These are phyloP conservation scores for Trifolium dubium DNA, from an alignment of 306 rosid genomes.

Conservation along the genomic window DNA sequence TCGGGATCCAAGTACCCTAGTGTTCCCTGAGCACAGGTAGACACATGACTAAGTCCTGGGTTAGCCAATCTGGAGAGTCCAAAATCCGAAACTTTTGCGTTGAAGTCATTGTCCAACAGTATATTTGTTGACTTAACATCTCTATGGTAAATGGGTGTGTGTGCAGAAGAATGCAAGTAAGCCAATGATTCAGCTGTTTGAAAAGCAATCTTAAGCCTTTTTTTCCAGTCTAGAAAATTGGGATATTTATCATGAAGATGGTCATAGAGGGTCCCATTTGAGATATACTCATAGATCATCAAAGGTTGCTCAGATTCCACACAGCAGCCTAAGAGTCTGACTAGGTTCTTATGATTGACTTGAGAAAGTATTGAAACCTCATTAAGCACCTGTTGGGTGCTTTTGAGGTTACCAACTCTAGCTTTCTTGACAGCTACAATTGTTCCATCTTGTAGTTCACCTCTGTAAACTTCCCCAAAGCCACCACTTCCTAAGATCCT, in stretches of 20 bases:
- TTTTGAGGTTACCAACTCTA: constrained; percentile 84
- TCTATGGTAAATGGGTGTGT: constrained; percentile 92
- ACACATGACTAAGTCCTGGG: constrained; percentile 88
- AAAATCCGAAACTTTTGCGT: constrained; percentile 87
- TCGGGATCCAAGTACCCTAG: constrained; percentile 95
- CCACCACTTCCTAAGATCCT: constrained; percentile 84
- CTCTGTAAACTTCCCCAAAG: constrained; percentile 92
- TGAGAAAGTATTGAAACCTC: constrained; percentile 94
- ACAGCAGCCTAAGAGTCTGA: constrained; percentile 86
- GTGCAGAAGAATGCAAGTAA: constrained; percentile 81
- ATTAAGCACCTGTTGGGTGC: constrained; percentile 86
- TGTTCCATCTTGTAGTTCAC: constrained; percentile 78
- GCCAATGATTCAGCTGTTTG: constrained; percentile 93
- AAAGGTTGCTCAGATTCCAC: constrained; percentile 83
- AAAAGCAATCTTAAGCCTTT: constrained; percentile 77
- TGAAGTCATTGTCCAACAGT: constrained; percentile 67
- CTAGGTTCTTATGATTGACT: constrained; percentile 89
- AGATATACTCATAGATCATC: constrained; percentile 89
- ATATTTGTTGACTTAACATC: constrained; percentile 97
- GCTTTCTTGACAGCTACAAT: constrained; percentile 87
- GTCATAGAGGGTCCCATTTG: constrained; percentile 91
- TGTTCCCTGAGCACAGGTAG: constrained; percentile 99
- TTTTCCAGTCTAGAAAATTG: constrained; percentile 80
- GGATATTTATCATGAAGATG: constrained; percentile 78
- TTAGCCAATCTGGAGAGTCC: constrained; percentile 92